Evolutionary conservation across 805 yeast genomes (phyloP), one percentile per base, ranked within the genome.

Genomic region (Yamadazyma kitorensis): DNA sequence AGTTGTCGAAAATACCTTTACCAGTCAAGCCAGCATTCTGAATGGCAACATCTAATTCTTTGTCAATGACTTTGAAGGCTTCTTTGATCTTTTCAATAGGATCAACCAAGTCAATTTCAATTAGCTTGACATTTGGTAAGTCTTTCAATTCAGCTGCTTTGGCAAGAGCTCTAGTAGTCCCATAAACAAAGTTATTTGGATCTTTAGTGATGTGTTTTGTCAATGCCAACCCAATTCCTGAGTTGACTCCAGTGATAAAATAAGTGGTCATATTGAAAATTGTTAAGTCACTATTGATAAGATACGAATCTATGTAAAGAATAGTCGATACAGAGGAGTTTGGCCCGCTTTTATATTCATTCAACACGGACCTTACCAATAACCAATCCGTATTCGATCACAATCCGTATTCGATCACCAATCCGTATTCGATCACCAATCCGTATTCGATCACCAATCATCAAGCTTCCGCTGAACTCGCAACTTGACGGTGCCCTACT

Each of bases 31-130:
- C 43, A 17, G 39, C 38, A 22, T 39, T 39, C 12, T 36, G 27
- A 20, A 39, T 33, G 17, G 33, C 28, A 55, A 21, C 55, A 42
- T 64, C 69, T 33, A 54, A 54, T 2, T 57, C 57, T 35, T 22
- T 20, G 22, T 20, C 22, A 19, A 23, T 23, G n/a, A 8, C 25
- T 23, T 23, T 23, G 25, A 23, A 23, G n/a, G 12, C 12, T 23
- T n/a, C 12, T 23, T 23, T 7, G 12, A 23, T 8, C 6, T 23
- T 13, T n/a, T 23, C 25, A 8, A 23, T 6, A 23, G 25, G n/a
- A 23, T 10, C 25, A 7, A n/a, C 6, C 6, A 23, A 8, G 12
- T n/a, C 12, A 6, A n/a, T 8, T 23, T 23, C 25, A 23, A 23
- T 23, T 13, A 23, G n/a, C n/a, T 23, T 23, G 12, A 23, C 12